These are phyloP conservation scores for Metschnikowia aberdeeniae DNA, from an alignment of 805 yeast species.

Conservation along the genomic window DNA sequence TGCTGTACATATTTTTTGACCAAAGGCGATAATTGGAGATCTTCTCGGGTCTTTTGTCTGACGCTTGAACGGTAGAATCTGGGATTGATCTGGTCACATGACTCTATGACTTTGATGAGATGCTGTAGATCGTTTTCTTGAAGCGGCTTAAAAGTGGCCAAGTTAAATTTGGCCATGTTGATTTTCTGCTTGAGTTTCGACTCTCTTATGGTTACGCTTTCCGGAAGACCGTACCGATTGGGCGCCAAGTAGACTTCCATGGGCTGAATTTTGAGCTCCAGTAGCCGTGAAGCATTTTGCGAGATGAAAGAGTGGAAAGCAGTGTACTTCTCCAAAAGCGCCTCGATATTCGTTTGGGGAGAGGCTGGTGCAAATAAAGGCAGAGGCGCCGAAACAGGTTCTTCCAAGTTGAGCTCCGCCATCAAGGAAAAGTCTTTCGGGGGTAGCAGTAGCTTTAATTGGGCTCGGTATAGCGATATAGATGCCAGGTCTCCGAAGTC, in stretches of 20 bases:
- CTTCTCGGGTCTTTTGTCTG: slow-evolving; percentile 19
- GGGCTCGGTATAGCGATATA: slow-evolving; percentile 15
- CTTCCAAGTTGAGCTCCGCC: slow-evolving; percentile 8
- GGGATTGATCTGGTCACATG: slow-evolving; percentile 17
- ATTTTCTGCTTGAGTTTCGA: slow-evolving; percentile 23
- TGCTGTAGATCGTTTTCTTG: slow-evolving; percentile 13
- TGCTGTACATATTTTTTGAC: slow-evolving; percentile 19
- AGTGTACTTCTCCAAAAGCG: slow-evolving; percentile 12
- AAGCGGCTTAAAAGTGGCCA: slow-evolving; percentile 22
- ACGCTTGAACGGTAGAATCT: slow-evolving; percentile 26
- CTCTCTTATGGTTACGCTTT: slow-evolving; percentile 26
- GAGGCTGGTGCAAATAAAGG: neutral
- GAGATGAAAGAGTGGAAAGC: slow-evolving; percentile 21
- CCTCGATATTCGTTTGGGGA: neutral
- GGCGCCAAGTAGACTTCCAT: slow-evolving; percentile 32
- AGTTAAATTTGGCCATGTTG: slow-evolving; percentile 20
- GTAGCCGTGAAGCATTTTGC: slow-evolving; percentile 17
- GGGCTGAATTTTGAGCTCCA: slow-evolving; percentile 24
- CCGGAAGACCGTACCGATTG: slow-evolving; percentile 29
- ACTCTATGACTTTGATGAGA: slow-evolving; percentile 17
- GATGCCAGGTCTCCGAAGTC: slow-evolving; percentile 19
- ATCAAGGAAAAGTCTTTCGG: slow-evolving; percentile 8
- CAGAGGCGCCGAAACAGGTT: neutral
- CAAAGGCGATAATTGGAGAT: slow-evolving; percentile 13
- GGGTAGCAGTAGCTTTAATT: slow-evolving; percentile 11